Conservation (phyloP, 2,329 filamentous ascomycete species). For the Metarhizium anisopliae region DNA sequence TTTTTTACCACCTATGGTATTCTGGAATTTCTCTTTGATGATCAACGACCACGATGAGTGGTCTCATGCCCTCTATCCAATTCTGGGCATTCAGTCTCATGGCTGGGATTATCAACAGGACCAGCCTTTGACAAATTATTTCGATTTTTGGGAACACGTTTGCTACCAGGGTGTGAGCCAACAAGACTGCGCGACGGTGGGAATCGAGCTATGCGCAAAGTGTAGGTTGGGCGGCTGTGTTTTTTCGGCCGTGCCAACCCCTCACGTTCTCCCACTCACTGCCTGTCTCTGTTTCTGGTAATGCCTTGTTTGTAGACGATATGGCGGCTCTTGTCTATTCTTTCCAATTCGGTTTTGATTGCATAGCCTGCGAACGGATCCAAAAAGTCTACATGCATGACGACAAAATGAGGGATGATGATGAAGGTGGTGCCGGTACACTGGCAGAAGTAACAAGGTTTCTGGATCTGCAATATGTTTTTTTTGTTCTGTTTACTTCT, state of each 20-base stretch:
- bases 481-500: not conserved
- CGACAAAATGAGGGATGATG: not conserved
- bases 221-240: not conserved
- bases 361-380: slow-evolving; percentile 3
- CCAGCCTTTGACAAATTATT: not conserved
- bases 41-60: not conserved
- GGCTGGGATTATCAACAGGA: not conserved
- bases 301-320: not conserved
- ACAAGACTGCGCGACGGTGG: not conserved
- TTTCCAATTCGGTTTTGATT: not conserved
- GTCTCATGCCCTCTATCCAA: not conserved
- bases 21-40: not conserved
- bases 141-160: not conserved
- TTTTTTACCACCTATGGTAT: not conserved
- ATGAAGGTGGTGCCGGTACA: not conserved
- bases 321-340: not conserved
- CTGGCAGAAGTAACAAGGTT: not conserved
- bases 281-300: not conserved
- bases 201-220: not conserved
- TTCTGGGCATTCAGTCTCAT: not conserved
- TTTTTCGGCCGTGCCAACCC: not conserved
- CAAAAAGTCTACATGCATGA: not conserved
- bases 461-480: not conserved
- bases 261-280: not conserved
- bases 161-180: not conserved